Percentiles rank a stretch among this genome's conserved stretches.
These are phyloP conservation scores for Linnemannia zychae DNA, from an alignment of 192 early-diverging fungal genomes.

Conservation along the genomic window DNA sequence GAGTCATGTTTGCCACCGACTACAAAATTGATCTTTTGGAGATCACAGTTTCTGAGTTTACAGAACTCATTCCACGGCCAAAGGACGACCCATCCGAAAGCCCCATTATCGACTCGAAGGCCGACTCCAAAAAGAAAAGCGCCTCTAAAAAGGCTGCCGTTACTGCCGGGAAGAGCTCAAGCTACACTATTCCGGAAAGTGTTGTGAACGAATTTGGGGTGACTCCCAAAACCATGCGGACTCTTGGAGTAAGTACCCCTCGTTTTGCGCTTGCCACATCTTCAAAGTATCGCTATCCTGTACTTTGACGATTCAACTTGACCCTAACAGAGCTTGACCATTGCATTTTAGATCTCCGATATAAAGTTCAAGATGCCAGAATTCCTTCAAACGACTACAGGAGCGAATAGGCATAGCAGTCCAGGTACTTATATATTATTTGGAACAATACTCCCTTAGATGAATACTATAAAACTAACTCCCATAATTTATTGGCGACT, in stretches of 20 bases:
- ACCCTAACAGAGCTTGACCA: too few relatives aligned
- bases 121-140: conserved; percentile 14
- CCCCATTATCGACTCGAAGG: conserved; percentile 5
- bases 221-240: conserved; percentile 12
- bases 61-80: conserved; percentile 24
- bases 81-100: conserved; percentile 11
- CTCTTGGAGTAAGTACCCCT: conserved; percentile 2
- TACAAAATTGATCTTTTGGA: conserved; percentile 18
- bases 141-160: conserved; percentile 1
- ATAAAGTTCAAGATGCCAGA: conserved; percentile 19
- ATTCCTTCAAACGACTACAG: not conserved
- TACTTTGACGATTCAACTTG: too few relatives aligned
- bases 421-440: not conserved
- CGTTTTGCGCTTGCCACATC: too few relatives aligned
- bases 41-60: conserved; percentile 2
- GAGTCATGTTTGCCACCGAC: conserved; percentile 14
- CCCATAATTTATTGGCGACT: not conserved
- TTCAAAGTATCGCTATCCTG: too few relatives aligned
- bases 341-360: conserved; percentile 1
- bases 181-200: not conserved
- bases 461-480: too few relatives aligned
- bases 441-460: not conserved
- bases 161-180: not conserved
- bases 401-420: not conserved
- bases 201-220: conserved; percentile 29